Evolutionary conservation across 2,329 filamentous ascomycete genomes (phyloP).

Genomic region (Colletotrichum sp.): DNA sequence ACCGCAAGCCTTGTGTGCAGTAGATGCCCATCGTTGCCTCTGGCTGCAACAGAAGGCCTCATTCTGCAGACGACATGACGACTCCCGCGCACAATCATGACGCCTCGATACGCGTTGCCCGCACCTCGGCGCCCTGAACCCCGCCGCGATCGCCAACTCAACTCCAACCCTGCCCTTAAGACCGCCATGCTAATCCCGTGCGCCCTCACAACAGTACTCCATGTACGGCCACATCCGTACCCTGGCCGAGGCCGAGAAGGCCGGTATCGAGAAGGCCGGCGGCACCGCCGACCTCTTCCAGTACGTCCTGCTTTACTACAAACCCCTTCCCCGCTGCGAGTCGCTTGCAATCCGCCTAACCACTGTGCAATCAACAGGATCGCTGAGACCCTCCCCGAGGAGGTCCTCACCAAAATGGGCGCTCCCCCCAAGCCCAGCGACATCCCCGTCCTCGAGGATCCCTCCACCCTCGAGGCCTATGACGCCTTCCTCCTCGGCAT

Average conservation of each 20-base stretch:
- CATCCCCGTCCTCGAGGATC: constrained; percentile 67
- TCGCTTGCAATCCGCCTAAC: background rate
- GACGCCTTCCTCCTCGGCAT: constrained; percentile 91
- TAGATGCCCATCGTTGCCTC: background rate
- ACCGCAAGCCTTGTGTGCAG: background rate
- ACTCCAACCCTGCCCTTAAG: background rate
- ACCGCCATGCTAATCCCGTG: background rate
- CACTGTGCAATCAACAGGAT: constrained; percentile 53
- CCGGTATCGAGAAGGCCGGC: constrained; percentile 86
- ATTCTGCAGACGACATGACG: background rate
- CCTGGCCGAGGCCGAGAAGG: constrained; percentile 88
- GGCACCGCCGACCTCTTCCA: constrained; percentile 84
- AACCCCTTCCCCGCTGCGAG: background rate
- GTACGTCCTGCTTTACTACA: constrained; percentile 47
- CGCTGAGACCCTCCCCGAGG: constrained; percentile 82
- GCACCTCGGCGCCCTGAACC: background rate
- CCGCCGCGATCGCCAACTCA: background rate
- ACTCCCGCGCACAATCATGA: background rate
- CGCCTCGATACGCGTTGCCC: background rate
- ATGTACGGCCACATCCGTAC: constrained; percentile 90
- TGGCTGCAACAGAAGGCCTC: background rate
- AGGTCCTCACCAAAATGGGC: constrained; percentile 90
- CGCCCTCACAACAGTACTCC: constrained; percentile 70
- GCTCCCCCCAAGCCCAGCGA: constrained; percentile 76
- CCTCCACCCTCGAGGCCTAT: constrained; percentile 70